Base-by-base conservation (phyloP, 2,329 filamentous ascomycete species). In the Sporothrix dimorphospora region DNA sequence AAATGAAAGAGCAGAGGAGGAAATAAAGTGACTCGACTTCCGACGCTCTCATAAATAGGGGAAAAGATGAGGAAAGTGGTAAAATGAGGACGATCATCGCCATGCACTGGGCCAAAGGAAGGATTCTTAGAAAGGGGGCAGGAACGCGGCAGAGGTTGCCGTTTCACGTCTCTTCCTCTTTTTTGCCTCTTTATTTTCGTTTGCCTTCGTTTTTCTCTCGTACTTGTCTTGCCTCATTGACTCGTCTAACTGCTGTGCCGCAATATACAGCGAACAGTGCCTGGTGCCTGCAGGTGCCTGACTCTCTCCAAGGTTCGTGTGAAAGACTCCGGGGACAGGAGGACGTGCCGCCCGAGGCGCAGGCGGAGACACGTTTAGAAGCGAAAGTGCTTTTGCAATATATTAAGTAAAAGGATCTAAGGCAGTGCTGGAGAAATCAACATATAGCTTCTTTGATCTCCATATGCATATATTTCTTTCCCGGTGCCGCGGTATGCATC, bases 191-290 rank as follows among this genome's bases (percentile, higher is more conserved):
- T 34, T 65, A 2, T 42, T 24, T 24, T 42, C 16, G 34, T 59
- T 14, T 7, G 3, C 19, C 12, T n/a, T 30, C 27, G 38, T 30
- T 8, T 21, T 61, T 12, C 51, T 19, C 7, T 30, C n/a, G n/a
- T n/a, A n/a, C n/a, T n/a, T n/a, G n/a, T n/a, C n/a, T 27, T 55
- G 24, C 51, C 51, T 24, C 51, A 7, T 55, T 16, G 51, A 30
- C 24, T 55, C 12, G 11, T 47, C 6, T 5, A 16, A 16, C 49
- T 61, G 30, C 57, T 61, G 57, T 61, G 57, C 57, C 57, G 57
- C 57, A 61, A 40, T 61, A 61, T 61, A 61, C 14, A 40, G 40
- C 8, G 40, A 40, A 30, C 57, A 61, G 57, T 40, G 57, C 57
- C n/a, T 61, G 34, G 57, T 61, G 57, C 34, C 57, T 42, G 53